Evolutionary conservation across 2,329 filamentous ascomycete genomes (phyloP), one percentile per base, ranked within the genome.

Genomic region (Stemphylium lycopersici): DNA sequence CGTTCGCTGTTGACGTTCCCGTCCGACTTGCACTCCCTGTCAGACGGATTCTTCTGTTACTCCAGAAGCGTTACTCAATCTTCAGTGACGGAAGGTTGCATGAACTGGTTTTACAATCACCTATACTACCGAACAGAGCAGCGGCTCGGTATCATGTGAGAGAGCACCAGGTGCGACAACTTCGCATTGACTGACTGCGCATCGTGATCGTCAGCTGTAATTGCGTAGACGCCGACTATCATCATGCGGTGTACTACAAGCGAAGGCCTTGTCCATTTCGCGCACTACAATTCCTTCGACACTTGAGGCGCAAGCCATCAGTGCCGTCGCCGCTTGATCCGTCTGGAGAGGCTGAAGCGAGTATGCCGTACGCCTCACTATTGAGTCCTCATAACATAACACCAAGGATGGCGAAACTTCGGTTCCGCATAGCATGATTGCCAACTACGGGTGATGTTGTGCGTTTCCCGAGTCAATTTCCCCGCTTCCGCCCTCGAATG

Each of bases 371-470:
- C 44, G 52, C 52, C 52, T 48, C 47, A 58, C 24, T 48, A 37
- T 50, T 56, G 48, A 48, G 34, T 47, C 33, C 29, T 46, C 39
- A 51, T 51, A 38, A 38, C 36, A 32, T 24, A 41, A 45, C 44
- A 31, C 34, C 39, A 26, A 50, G 45, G 22, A 41, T 48, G 29
- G 44, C 41, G 36, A 50, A 29, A 41, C 36, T 37, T 44, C 44
- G 36, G 43, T 54, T 47, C 31, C n/a, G 37, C 22, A 36, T 36
- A 36, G 26, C 38, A 47, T 42, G 48, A 50, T 48, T 54, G 52
- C 51, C 59, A 52, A 56, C 59, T 57, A 43, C 57, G 55, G 58
- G 58, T 55, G 52, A 63, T 65, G 59, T 56, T 56, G 58, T 63
- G 62, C 62, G 61, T 50, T 32, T 42, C 43, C 38, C 26, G 48